These are phyloP conservation scores for Phycomyces blakesleeanus DNA, from an alignment of 192 early-diverging fungal genomes.

Conservation along the genomic window DNA sequence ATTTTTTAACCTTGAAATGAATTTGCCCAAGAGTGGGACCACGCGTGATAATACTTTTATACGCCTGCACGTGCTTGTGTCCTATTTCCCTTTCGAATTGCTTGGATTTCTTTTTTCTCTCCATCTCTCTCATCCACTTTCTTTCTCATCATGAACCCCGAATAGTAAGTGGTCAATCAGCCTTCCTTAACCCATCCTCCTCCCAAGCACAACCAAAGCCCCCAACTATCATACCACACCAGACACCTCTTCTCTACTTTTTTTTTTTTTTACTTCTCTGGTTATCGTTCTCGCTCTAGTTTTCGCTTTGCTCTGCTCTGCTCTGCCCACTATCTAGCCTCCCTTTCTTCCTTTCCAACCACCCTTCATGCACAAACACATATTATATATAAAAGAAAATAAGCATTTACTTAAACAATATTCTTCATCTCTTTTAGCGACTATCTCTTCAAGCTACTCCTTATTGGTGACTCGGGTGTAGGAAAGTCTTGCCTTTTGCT, in stretches of 20 bases:
- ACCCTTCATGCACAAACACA: no score
- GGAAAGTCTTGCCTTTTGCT: constrained; percentile 96
- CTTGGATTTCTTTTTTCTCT: constrained; percentile 1
- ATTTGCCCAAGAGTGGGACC: not conserved
- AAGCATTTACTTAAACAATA: no score
- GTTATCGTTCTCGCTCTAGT: no score
- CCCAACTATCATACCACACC: no score
- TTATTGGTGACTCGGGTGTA: constrained; percentile 98
- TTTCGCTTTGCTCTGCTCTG: no score
- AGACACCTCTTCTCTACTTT: no score
- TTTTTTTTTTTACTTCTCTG: not conserved
- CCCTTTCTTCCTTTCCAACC: no score
- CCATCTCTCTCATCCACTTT: not conserved
- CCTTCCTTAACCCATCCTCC: not conserved
- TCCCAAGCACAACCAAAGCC: no score
- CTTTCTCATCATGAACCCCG: constrained; percentile 12
- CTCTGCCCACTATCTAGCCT: no score
- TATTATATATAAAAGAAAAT: no score
- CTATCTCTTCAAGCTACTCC: constrained; percentile 96
- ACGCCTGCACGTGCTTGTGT: not conserved
- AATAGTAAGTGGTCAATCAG: constrained; percentile 15
- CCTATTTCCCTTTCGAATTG: constrained; percentile 1
- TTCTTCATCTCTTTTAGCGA: constrained; percentile 56
- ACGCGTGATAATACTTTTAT: not conserved
- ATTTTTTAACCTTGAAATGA: no score